These are phyloP conservation scores for Linum tenue DNA, from an alignment of 345 rosid species.

Conservation along the genomic window DNA sequence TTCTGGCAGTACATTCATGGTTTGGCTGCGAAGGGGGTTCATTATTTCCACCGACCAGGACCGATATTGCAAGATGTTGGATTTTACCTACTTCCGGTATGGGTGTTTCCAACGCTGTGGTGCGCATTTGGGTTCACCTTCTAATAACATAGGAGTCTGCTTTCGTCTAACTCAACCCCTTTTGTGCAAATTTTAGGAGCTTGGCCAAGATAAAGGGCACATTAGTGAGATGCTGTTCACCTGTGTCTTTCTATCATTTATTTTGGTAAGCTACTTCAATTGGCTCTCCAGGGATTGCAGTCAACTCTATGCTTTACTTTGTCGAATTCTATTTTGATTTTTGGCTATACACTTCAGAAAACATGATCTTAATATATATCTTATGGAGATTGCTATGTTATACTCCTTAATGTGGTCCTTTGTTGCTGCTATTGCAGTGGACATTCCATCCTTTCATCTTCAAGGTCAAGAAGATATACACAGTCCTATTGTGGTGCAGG, in stretches of 20 bases:
- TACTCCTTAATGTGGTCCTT: neutral
- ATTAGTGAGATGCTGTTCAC: constrained; percentile 82
- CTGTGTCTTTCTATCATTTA: constrained; percentile 51
- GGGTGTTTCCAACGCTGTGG: constrained; percentile 13
- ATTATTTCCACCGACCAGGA: constrained; percentile 83
- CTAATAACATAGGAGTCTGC: neutral
- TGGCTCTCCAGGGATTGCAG: neutral
- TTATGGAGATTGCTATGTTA: neutral
- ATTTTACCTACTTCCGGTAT: constrained; percentile 77
- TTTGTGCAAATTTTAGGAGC: constrained; percentile 47
- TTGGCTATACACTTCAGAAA: neutral
- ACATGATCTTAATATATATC: neutral
- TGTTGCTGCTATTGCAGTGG: constrained; percentile 59
- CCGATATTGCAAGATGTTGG: constrained; percentile 84
- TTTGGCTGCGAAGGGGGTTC: constrained; percentile 90
- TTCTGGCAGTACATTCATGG: constrained; percentile 80
- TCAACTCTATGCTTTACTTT: neutral
- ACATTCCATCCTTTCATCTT: constrained; percentile 93
- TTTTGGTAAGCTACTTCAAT: constrained; percentile 51
- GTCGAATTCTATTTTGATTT: neutral
- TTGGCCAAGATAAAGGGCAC: constrained; percentile 87
- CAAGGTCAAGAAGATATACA: constrained; percentile 93
- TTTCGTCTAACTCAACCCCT: constrained; percentile 4
- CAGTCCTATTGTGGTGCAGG: constrained; percentile 95
- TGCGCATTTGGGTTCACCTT: neutral